These are phyloP conservation scores for Hura crepitans DNA, from an alignment of 441 rosid genomes.

Conservation along the genomic window DNA sequence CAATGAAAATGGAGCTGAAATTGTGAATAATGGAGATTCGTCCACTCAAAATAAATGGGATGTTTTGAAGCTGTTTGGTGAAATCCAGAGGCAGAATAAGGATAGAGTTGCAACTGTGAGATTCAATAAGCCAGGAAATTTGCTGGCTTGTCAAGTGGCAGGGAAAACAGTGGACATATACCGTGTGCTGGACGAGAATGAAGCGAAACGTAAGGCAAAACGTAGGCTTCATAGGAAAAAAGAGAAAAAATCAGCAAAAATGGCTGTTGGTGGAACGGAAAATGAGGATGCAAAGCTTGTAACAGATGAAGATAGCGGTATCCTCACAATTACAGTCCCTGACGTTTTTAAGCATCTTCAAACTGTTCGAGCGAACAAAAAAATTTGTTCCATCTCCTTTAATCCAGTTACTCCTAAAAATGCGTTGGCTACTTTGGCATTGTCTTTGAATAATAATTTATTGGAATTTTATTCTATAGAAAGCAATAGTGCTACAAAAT, in stretches of 20 bases:
- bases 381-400: conserved; percentile 76
- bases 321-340: conserved; percentile 40
- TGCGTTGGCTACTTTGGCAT: conserved; percentile 61
- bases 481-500: conserved; percentile 43
- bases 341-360: conserved; percentile 85
- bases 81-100: conserved; percentile 75
- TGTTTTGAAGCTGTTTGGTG: conserved; percentile 66
- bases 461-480: conserved; percentile 78
- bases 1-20: conserved; percentile 31
- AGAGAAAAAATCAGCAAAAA: conserved; percentile 75
- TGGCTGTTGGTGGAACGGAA: conserved; percentile 30
- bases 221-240: conserved; percentile 83
- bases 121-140: conserved; percentile 62
- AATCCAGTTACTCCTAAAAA: conserved; percentile 59
- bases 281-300: conserved; percentile 37
- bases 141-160: conserved; percentile 88
- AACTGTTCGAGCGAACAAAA: conserved; percentile 71
- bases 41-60: conserved; percentile 63
- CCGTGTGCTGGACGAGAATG: conserved; percentile 61
- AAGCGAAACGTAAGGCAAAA: conserved; percentile 86
- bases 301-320: conserved; percentile 37
- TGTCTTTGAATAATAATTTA: conserved; percentile 83
- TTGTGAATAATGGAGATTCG: conserved; percentile 34
- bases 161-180: conserved; percentile 80
- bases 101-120: conserved; percentile 83